Percentiles rank a stretch among this genome's conserved stretches.
phyloP scores from a whole-genome alignment of 2,329 filamentous ascomycete genomes.

The Ilyonectria sp. region DNA sequence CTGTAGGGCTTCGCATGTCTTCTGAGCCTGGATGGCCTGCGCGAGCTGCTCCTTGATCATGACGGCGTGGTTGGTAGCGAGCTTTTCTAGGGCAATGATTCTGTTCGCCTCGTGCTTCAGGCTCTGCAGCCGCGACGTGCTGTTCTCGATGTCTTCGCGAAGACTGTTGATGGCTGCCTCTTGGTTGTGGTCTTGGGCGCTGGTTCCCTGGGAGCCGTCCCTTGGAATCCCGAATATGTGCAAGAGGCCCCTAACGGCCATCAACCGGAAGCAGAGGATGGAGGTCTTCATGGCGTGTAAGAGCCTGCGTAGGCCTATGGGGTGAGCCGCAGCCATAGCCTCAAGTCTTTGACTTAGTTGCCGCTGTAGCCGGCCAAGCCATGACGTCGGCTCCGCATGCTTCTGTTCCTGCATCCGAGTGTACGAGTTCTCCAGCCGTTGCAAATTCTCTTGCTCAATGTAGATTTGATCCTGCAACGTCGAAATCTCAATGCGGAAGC shows the following conservation, averaged over 20 bases:
- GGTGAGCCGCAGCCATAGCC: not conserved
- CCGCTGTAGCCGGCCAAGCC: conserved; percentile 16
- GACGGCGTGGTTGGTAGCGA: not conserved
- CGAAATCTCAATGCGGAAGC: not conserved
- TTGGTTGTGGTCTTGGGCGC: not conserved
- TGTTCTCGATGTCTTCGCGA: conserved; percentile 13
- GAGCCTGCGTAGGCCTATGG: conserved; percentile 4
- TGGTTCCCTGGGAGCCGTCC: not conserved
- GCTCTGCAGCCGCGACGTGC: not conserved
- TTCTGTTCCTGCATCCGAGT: conserved; percentile 12
- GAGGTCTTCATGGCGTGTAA: not conserved
- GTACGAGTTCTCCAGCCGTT: conserved; percentile 5
- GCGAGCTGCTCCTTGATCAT: conserved; percentile 11
- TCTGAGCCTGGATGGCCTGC: not conserved
- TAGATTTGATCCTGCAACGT: conserved; percentile 18
- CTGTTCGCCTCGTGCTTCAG: conserved; percentile 10
- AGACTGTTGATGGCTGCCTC: conserved; percentile 20
- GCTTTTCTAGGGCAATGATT: not conserved
- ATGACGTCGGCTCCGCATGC: conserved; percentile 8
- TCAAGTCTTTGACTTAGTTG: conserved; percentile 15
- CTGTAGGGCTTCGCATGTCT: not conserved
- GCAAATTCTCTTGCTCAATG: conserved; percentile 7
- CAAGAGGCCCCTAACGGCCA: not conserved
- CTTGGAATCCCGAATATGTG: conserved; percentile 1
- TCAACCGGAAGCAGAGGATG: conserved; percentile 14